These are phyloP conservation scores for Daedaleopsis nitida DNA, from an alignment of 768 basidiomycete genomes.

Conservation along the genomic window DNA sequence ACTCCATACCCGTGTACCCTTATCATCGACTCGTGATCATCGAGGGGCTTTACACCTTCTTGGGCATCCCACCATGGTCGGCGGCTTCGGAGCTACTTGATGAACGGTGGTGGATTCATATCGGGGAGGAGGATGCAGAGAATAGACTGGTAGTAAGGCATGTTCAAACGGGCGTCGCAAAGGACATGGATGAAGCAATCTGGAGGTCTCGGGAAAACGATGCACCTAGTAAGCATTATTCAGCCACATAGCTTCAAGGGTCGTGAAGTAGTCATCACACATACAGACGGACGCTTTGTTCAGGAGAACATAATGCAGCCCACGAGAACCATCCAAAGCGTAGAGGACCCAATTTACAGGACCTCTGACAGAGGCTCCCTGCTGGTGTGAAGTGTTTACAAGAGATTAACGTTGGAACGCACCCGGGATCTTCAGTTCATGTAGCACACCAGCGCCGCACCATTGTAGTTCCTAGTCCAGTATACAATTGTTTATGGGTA, in stretches of 20 bases:
- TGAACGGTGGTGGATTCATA: slow-evolving; percentile 75
- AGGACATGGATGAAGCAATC: slow-evolving; percentile 60
- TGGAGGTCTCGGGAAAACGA: slow-evolving; percentile 73
- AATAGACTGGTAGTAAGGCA: slow-evolving; percentile 70
- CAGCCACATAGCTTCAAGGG: not conserved
- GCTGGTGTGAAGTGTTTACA: not conserved
- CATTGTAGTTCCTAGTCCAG: not conserved
- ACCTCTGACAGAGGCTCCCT: not conserved
- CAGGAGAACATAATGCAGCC: slow-evolving; percentile 40
- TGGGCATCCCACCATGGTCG: slow-evolving; percentile 74
- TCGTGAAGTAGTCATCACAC: not conserved
- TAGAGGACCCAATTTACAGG: slow-evolving; percentile 39
- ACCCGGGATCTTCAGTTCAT: not conserved
- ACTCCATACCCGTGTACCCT: slow-evolving; percentile 58
- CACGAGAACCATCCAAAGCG: slow-evolving; percentile 43
- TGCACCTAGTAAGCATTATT: slow-evolving; percentile 22
- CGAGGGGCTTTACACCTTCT: slow-evolving; percentile 87
- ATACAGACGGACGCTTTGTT: slow-evolving; percentile 48
- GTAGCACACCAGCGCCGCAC: not conserved
- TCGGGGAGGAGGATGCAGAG: slow-evolving; percentile 57
- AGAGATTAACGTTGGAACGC: not conserved
- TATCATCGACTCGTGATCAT: slow-evolving; percentile 79
- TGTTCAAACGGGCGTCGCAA: slow-evolving; percentile 75
- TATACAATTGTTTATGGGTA: not conserved
- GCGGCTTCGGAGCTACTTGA: slow-evolving; percentile 67